A percentile compares a stretch with the other conserved stretches of the same genome.
These are phyloP conservation scores for Coemansia asiatica DNA, from an alignment of 192 early-diverging fungal species.

Conservation along the genomic window DNA sequence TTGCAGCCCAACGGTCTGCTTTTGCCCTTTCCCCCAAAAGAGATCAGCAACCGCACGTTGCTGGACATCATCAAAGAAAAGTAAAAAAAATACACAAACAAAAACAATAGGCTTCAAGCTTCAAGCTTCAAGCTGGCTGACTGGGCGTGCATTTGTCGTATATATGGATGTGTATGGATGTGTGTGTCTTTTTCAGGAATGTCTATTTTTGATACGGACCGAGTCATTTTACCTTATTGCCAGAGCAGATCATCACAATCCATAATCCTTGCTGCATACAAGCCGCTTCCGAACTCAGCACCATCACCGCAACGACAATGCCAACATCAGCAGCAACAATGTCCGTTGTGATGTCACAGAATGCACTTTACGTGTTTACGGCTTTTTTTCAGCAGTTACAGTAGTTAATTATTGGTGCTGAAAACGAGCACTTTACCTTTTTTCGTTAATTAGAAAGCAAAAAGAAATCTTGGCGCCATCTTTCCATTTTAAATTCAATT, in stretches of 20 bases:
- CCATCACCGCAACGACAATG: not conserved
- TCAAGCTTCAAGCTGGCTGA: conserved; percentile 2
- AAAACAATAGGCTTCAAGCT: not conserved
- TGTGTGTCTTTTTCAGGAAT: no score
- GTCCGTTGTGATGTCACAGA: not conserved
- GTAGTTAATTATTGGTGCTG: not conserved
- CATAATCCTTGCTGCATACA: not conserved
- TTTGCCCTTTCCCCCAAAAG: conserved; percentile 7
- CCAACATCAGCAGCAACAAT: no score
- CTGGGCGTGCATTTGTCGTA: not conserved
- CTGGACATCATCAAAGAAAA: no score
- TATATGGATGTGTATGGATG: not conserved
- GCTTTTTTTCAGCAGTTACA: not conserved
- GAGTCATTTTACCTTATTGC: not conserved
- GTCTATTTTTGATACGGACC: not conserved
- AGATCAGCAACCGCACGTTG: conserved; percentile 17
- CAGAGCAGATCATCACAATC: not conserved
- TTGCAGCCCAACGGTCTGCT: not conserved
- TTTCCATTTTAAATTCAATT: no score
- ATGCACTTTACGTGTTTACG: not conserved
- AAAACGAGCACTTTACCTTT: not conserved
- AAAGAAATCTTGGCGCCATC: no score
- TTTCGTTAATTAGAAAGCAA: no score
- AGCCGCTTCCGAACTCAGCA: conserved; percentile 4
- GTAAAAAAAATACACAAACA: not conserved